A percentile compares a stretch with the other conserved stretches of the same genome.
Conservation (phyloP, 352 stramenopile species). For the Globisporangium heterothallicum region DNA sequence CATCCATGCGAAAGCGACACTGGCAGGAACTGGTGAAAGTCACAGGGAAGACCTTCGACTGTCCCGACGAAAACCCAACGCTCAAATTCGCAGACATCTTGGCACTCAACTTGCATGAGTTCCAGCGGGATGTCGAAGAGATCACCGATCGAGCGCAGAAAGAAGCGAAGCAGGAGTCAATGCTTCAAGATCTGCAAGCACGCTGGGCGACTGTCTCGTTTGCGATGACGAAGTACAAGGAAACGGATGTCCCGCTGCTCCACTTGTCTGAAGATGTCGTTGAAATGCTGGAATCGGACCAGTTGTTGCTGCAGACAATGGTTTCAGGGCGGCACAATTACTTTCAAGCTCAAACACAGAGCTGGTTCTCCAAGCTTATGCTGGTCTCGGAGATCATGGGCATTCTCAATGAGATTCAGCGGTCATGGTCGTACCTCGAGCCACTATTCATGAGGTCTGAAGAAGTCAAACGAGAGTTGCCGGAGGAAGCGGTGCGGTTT, state of each 20-base stretch:
- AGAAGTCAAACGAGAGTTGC: conserved; percentile 92
- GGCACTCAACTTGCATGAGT: conserved; percentile 73
- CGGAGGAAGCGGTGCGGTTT: conserved; percentile 88
- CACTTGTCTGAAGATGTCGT: conserved; percentile 91
- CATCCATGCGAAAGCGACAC: conserved; percentile 66
- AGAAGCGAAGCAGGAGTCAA: conserved; percentile 87
- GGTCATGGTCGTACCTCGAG: conserved; percentile 94
- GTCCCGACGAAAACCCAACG: conserved; percentile 55
- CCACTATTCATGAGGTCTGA: conserved; percentile 94
- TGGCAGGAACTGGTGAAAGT: conserved; percentile 66
- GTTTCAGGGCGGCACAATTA: conserved; percentile 66
- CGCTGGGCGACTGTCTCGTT: conserved; percentile 72
- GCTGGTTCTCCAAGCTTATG: conserved; percentile 48
- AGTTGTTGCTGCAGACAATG: conserved; percentile 93
- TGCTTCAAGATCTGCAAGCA: conserved; percentile 73
- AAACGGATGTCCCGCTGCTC: conserved; percentile 78
- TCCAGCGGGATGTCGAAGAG: conserved; percentile 84
- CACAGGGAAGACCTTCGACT: conserved; percentile 53
- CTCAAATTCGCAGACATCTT: conserved; percentile 82
- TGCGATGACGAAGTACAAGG: conserved; percentile 85
- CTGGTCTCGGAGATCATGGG: conserved; percentile 83
- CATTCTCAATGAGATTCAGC: conserved; percentile 92
- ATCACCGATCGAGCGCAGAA: conserved; percentile 89
- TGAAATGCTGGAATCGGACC: conserved; percentile 93
- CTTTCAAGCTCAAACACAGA: conserved; percentile 53